Conservation (phyloP, 2,329 filamentous ascomycete genomes). For the Leptoxyphium fumago region DNA sequence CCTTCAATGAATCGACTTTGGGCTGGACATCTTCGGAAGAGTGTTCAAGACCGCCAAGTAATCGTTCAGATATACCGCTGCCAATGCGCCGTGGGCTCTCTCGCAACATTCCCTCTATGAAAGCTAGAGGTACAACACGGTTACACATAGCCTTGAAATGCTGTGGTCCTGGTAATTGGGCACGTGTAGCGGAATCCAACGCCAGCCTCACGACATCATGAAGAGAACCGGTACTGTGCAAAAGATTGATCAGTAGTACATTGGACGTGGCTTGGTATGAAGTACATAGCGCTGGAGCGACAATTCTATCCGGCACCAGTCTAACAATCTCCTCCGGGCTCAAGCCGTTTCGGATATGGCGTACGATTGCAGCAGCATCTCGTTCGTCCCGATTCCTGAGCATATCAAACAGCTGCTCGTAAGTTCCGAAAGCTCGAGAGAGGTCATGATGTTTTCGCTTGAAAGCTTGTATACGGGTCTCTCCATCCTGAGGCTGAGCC, state of each 20-base stretch:
- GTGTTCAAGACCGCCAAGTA: background rate
- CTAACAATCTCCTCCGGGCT: background rate
- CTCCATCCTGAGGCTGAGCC: constrained; percentile 1
- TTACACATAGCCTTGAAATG: background rate
- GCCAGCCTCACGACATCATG: constrained; percentile 3
- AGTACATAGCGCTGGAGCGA: background rate
- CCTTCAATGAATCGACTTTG: background rate
- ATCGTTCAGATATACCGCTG: background rate
- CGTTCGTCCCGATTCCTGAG: background rate
- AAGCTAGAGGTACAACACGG: background rate
- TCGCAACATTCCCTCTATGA: background rate
- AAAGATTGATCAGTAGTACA: constrained; percentile 1
- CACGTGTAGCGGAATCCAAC: background rate
- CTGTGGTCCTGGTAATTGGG: background rate
- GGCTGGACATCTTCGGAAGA: background rate
- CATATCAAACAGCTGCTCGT: background rate
- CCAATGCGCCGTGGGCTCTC: background rate
- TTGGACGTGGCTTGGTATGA: background rate
- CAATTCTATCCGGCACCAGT: background rate
- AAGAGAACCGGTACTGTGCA: constrained; percentile 4
- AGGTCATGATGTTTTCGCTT: constrained; percentile 4
- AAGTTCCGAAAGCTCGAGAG: background rate
- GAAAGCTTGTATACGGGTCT: constrained; percentile 2
- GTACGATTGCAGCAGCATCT: background rate
- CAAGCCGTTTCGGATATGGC: background rate